Evolutionary conservation across 1,284 basidiomycete species (phyloP).

Genomic region (Caloboletus firmus): DNA sequence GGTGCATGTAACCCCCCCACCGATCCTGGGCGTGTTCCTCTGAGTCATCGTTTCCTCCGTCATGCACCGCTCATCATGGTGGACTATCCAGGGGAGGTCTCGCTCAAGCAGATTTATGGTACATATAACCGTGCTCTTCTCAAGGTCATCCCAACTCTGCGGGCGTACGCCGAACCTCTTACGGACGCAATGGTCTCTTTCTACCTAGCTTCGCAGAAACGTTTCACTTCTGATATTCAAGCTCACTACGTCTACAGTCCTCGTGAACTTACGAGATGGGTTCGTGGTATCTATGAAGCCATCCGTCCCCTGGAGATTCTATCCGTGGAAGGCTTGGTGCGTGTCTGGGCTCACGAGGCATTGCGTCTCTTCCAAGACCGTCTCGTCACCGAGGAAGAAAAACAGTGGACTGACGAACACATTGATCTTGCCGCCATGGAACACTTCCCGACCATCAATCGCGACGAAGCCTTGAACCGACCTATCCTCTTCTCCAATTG

Average conservation of each 20-base stretch:
- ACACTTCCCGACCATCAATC: conserved; percentile 92
- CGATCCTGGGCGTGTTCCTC: conserved; percentile 98
- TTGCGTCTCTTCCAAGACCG: conserved; percentile 98
- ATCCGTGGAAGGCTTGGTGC: conserved; percentile 90
- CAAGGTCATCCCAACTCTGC: conserved; percentile 92
- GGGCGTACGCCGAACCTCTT: conserved; percentile 91
- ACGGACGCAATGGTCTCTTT: conserved; percentile 98
- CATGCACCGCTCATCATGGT: conserved; percentile 99
- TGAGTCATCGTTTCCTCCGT: conserved; percentile 94
- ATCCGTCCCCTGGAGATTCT: conserved; percentile 90
- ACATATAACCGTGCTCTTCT: conserved; percentile 98
- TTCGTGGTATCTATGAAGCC: conserved; percentile 96
- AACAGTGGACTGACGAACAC: conserved; percentile 91
- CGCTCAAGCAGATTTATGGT: conserved; percentile 97
- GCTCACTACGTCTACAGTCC: conserved; percentile 99
- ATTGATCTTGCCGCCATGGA: conserved; percentile 84
- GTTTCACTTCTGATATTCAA: conserved; percentile 94
- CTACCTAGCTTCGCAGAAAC: conserved; percentile 91
- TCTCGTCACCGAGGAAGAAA: conserved; percentile 89
- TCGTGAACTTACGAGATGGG: conserved; percentile 98
- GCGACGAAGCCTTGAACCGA: conserved; percentile 77
- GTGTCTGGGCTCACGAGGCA: conserved; percentile 98
- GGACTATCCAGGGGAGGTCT: conserved; percentile 96
- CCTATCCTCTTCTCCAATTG: conserved; percentile 99
- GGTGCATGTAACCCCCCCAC: conserved; percentile 99